Evolutionary conservation across 371 early-diverging fungal species (phyloP).

Genomic region (Mucor circinelloides): DNA sequence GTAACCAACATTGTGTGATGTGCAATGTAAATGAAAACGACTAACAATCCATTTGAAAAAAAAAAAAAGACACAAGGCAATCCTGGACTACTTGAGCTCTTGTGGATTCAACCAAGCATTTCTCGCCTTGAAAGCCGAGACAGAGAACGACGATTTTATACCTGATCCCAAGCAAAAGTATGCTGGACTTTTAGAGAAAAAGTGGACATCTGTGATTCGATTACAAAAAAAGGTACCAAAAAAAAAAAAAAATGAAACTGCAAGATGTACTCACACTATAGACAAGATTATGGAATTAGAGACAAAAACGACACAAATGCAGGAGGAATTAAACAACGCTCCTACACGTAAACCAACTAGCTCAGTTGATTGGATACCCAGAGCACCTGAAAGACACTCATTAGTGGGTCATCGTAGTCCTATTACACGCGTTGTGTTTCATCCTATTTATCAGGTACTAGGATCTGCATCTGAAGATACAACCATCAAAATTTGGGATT

Average conservation of each 20-base stretch:
- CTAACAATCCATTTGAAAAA: slow-evolving; percentile 35
- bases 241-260: neutral
- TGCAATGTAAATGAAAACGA: neutral
- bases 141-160: slow-evolving; percentile 69
- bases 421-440: slow-evolving; percentile 84
- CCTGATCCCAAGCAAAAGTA: slow-evolving; percentile 80
- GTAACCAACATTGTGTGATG: slow-evolving; percentile 2
- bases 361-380: slow-evolving; percentile 79
- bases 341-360: slow-evolving; percentile 65
- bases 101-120: slow-evolving; percentile 74
- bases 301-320: slow-evolving; percentile 70
- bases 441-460: slow-evolving; percentile 82
- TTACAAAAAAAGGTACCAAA: slow-evolving; percentile 84
- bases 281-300: slow-evolving; percentile 89
- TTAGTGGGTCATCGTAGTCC: slow-evolving; percentile 83
- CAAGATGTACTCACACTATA: neutral
- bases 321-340: slow-evolving; percentile 74
- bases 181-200: slow-evolving; percentile 88
- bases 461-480: slow-evolving; percentile 92
- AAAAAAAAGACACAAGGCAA: slow-evolving; percentile 81
- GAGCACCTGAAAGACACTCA: slow-evolving; percentile 74
- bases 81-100: slow-evolving; percentile 84
- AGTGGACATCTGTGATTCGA: slow-evolving; percentile 93
- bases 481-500: slow-evolving; percentile 91
- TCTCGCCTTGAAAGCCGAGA: slow-evolving; percentile 71